These are phyloP conservation scores for Cercophora sp. DNA, from an alignment of 495 filamentous ascomycete species.

Conservation along the genomic window DNA sequence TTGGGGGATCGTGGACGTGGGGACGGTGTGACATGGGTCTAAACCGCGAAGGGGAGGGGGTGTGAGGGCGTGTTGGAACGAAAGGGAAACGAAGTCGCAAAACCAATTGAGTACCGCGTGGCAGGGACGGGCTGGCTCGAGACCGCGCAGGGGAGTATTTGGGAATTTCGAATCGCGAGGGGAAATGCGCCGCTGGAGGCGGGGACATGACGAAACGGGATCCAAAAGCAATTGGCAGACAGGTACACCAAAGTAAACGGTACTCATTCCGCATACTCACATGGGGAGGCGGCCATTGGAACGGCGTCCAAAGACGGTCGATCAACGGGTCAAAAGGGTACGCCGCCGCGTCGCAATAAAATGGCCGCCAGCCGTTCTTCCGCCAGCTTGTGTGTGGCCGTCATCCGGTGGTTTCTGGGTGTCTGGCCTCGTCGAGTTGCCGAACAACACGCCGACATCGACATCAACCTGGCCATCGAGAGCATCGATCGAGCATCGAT, in stretches of 20 bases:
- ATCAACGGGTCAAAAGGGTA: not conserved
- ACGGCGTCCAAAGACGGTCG: conserved; percentile 10
- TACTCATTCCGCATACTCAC: too few relatives aligned
- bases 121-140: conserved; percentile 12
- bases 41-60: not conserved
- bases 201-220: conserved; percentile 8
- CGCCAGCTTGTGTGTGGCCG: not conserved
- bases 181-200: not conserved
- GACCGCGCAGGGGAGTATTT: conserved; percentile 13
- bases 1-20: too few relatives aligned
- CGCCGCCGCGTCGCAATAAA: conserved; percentile 4
- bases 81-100: conserved; percentile 1
- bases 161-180: conserved; percentile 4
- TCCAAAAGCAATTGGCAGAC: not conserved
- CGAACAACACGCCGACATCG: not conserved
- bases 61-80: not conserved
- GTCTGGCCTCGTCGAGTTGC: too few relatives aligned
- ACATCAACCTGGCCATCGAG: not conserved
- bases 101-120: conserved; percentile 13
- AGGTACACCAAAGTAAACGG: conserved; percentile 7
- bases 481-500: conserved; percentile 8
- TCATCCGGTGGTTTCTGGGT: not conserved
- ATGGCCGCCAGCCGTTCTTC: not conserved
- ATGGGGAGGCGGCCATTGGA: not conserved
- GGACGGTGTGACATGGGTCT: too few relatives aligned